These are phyloP conservation scores for Magnusiomyces suaveolens DNA, from an alignment of 1,139 yeast genomes.

Conservation along the genomic window DNA sequence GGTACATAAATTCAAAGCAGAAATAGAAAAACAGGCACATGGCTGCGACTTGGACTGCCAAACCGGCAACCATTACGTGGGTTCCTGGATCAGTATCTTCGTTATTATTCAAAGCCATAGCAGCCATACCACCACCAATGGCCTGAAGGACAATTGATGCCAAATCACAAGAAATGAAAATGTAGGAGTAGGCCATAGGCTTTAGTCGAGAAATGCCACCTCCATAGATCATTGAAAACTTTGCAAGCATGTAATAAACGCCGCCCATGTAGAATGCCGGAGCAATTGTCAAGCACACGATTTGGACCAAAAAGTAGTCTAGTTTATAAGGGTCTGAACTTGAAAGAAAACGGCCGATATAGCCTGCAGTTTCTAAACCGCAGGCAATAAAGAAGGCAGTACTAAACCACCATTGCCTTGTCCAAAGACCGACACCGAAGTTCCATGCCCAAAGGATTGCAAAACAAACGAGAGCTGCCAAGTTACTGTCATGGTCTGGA, in stretches of 20 bases:
- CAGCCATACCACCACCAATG: constrained; percentile 72
- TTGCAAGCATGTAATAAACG: constrained; percentile 66
- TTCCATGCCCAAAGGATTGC: constrained; percentile 38
- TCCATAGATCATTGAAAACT: constrained; percentile 62
- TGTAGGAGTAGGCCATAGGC: constrained; percentile 68
- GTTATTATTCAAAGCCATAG: constrained; percentile 40
- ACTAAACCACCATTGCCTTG: constrained; percentile 68
- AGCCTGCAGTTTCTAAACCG: constrained; percentile 61
- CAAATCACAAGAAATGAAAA: constrained; percentile 59
- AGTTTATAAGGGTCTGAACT: constrained; percentile 34
- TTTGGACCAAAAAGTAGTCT: constrained; percentile 52
- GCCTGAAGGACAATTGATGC: constrained; percentile 68
- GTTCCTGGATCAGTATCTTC: constrained; percentile 46
- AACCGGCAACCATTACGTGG: constrained; percentile 72
- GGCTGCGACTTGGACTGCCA: constrained; percentile 65
- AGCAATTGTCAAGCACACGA: constrained; percentile 62
- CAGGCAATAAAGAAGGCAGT: constrained; percentile 51
- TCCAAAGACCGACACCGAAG: constrained; percentile 35
- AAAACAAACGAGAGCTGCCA: constrained; percentile 43
- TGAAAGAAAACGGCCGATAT: constrained; percentile 50
- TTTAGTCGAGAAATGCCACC: constrained; percentile 48
- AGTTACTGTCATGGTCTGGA: constrained; percentile 41
- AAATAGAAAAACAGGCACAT: constrained; percentile 55
- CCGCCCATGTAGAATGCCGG: constrained; percentile 92
- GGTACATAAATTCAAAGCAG: constrained; percentile 45